Conservation (phyloP, 306 rosid species). For the Sicyos baderoa region DNA sequence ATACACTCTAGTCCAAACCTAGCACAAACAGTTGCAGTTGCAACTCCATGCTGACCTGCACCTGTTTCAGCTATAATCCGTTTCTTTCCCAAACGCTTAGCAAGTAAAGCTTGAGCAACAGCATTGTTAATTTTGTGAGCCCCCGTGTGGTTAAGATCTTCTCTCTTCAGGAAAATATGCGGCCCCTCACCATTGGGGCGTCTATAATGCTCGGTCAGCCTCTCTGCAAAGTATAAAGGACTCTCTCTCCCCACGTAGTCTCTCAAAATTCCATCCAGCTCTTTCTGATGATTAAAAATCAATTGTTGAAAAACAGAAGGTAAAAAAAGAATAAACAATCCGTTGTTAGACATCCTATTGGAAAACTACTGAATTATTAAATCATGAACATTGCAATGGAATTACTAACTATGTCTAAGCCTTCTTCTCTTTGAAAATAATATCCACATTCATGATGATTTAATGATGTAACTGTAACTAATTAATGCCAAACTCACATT, state of each 20-base stretch:
- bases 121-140: constrained; percentile 98
- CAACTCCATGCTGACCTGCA: constrained; percentile 98
- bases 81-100: constrained; percentile 70
- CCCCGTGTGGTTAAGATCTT: constrained; percentile 96
- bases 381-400: not conserved
- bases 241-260: constrained; percentile 94
- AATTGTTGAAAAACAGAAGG: constrained; percentile 13
- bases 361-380: not conserved
- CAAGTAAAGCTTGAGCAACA: constrained; percentile 89
- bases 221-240: constrained; percentile 89
- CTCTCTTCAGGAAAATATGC: constrained; percentile 78
- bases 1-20: constrained; percentile 82
- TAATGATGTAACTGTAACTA: not conserved
- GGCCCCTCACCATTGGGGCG: constrained; percentile 86
- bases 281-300: constrained; percentile 41
- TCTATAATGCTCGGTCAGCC: constrained; percentile 79
- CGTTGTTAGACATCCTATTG: not conserved
- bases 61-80: constrained; percentile 97
- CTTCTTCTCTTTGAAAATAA: not conserved
- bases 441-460: not conserved
- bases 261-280: constrained; percentile 61
- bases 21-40: constrained; percentile 95
- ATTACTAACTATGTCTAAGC: not conserved
- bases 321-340: not conserved
- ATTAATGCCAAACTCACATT: not conserved